phyloP scores from a whole-genome alignment of 345 rosid species.

The Eutrema yunnanense region DNA sequence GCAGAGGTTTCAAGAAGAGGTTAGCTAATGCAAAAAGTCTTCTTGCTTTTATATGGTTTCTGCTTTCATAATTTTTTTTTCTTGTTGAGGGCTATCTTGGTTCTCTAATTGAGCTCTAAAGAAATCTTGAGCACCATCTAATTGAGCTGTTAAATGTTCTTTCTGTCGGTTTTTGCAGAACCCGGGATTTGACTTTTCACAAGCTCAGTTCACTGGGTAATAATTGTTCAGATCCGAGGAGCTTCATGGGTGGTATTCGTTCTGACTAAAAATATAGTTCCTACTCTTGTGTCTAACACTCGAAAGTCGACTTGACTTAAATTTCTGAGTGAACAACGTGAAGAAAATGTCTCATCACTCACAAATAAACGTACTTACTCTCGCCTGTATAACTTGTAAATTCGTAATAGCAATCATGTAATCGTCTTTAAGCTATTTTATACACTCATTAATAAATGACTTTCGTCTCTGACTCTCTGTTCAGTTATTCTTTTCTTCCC shows the following conservation, averaged over 20 bases:
- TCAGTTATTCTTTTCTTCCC: background rate
- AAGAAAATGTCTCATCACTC: background rate
- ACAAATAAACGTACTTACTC: background rate
- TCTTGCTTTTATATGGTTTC: background rate
- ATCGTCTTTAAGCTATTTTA: background rate
- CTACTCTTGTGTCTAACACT: background rate
- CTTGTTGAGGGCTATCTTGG: background rate
- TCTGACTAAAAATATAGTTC: constrained; percentile 44
- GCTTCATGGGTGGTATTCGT: constrained; percentile 85
- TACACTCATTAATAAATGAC: background rate
- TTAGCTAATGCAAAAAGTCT: constrained; percentile 7
- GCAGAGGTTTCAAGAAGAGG: constrained; percentile 97
- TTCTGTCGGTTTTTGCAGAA: constrained; percentile 45
- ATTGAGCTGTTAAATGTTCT: background rate
- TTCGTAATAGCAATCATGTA: background rate
- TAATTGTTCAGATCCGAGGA: constrained; percentile 83
- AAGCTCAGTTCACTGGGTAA: constrained; percentile 79
- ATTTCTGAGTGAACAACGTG: background rate
- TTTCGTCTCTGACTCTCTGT: background rate
- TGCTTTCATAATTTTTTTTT: background rate
- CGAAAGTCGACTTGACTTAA: background rate
- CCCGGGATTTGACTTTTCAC: constrained; percentile 96
- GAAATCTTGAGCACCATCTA: background rate
- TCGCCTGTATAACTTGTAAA: background rate
- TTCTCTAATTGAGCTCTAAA: background rate